Evolutionary conservation across 2,329 filamentous ascomycete species (phyloP).

Genomic region (Hymenoscyphus linearis): DNA sequence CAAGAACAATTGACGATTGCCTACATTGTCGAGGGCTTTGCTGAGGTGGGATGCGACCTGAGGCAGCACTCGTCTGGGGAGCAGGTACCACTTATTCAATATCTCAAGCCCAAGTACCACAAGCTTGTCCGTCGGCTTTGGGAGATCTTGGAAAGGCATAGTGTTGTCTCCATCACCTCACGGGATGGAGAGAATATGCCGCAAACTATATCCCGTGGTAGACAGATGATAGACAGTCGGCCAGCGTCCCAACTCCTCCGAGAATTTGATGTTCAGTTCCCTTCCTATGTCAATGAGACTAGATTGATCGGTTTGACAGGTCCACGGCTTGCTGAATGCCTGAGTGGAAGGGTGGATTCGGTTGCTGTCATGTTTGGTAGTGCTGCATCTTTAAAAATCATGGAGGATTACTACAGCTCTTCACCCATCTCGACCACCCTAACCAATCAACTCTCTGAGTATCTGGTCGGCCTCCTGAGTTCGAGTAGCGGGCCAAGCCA

Average conservation of each 20-base stretch:
- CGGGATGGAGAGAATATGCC: neutral
- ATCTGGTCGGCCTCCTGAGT: too few relatives aligned
- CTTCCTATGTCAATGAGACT: constrained; percentile 29
- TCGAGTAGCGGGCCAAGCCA: too few relatives aligned
- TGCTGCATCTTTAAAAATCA: constrained; percentile 13
- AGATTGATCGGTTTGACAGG: constrained; percentile 21
- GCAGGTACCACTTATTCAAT: constrained; percentile 17
- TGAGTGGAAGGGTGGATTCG: constrained; percentile 20
- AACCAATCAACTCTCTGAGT: constrained; percentile 10
- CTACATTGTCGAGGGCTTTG: constrained; percentile 33
- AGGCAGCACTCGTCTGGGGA: constrained; percentile 17
- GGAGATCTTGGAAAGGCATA: constrained; percentile 26
- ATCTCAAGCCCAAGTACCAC: constrained; percentile 26
- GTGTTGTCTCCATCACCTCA: constrained; percentile 18
- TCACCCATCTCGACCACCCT: constrained; percentile 17
- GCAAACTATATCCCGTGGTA: too few relatives aligned
- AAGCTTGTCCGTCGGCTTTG: constrained; percentile 28
- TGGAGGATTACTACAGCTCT: constrained; percentile 25
- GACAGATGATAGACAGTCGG: constrained; percentile 6
- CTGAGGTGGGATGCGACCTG: constrained; percentile 28
- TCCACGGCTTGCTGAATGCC: constrained; percentile 17
- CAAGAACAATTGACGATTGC: constrained; percentile 31
- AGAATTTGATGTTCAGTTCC: constrained; percentile 27
- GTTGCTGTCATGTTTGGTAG: constrained; percentile 24
- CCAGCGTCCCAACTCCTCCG: constrained; percentile 18